phyloP scores from a whole-genome alignment of 768 basidiomycete species.

The Rhodosporidiobolus odoratus region DNA sequence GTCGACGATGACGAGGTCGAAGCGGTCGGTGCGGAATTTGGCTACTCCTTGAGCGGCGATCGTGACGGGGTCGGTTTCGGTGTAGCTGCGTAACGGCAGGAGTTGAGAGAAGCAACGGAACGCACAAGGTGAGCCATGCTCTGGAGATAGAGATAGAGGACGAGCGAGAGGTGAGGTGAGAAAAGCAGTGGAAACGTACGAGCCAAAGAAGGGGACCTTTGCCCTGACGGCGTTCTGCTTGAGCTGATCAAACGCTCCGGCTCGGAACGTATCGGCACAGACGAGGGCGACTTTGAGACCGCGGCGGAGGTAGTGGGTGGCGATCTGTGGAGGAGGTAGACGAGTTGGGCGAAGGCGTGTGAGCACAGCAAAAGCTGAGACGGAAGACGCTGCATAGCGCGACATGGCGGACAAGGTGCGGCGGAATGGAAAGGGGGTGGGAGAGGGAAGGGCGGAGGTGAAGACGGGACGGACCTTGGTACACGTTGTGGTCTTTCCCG shows the following conservation, averaged over 20 bases:
- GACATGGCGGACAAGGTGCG: not conserved
- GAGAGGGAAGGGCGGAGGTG: not conserved
- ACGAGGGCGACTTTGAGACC: constrained; percentile 96
- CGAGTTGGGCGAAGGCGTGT: not conserved
- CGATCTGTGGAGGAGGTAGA: constrained; percentile 55
- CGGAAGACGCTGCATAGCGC: not conserved
- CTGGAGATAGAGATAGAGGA: not conserved
- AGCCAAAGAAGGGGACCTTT: constrained; percentile 97
- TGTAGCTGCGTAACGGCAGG: constrained; percentile 55
- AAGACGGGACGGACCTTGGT: constrained; percentile 59
- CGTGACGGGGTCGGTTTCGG: constrained; percentile 93
- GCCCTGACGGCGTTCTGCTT: constrained; percentile 98
- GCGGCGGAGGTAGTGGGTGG: constrained; percentile 92
- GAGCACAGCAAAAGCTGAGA: not conserved
- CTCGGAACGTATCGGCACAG: constrained; percentile 98
- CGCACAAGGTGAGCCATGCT: not conserved
- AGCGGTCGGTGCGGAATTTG: constrained; percentile 97
- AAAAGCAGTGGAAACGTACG: constrained; percentile 42
- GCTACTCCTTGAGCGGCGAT: constrained; percentile 90
- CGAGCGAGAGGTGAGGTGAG: too few species aligned
- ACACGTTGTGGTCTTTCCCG: constrained; percentile 96
- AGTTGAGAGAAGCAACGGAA: not conserved
- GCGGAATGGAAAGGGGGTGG: not conserved
- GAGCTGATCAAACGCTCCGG: constrained; percentile 97
- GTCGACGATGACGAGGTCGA: constrained; percentile 98